phyloP scores from a whole-genome alignment of 2,329 filamentous ascomycete species.

The Aspergillus bombycis region DNA sequence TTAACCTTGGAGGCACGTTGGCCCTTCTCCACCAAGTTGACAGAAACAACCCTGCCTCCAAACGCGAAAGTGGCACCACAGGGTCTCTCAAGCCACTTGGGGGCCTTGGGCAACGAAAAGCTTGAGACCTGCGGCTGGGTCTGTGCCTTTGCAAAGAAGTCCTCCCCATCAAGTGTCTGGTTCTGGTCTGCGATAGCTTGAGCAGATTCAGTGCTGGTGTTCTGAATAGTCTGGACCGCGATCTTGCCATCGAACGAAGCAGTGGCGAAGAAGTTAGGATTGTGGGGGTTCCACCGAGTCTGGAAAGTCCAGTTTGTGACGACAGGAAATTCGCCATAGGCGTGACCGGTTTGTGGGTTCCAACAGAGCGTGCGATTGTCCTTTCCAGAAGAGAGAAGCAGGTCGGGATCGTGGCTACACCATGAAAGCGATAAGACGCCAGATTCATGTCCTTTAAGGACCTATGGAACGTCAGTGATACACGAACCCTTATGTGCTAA shows the following conservation, averaged over 20 bases:
- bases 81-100: constrained; percentile 87
- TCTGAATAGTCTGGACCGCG: constrained; percentile 88
- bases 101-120: constrained; percentile 83
- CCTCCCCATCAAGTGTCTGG: constrained; percentile 79
- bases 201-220: constrained; percentile 74
- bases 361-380: constrained; percentile 94
- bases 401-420: constrained; percentile 87
- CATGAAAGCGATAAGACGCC: constrained; percentile 92
- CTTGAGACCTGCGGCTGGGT: constrained; percentile 86
- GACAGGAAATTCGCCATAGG: constrained; percentile 89
- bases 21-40: constrained; percentile 60
- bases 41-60: constrained; percentile 88
- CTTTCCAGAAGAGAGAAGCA: constrained; percentile 91
- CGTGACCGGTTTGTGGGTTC: constrained; percentile 90
- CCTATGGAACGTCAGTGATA: constrained; percentile 50
- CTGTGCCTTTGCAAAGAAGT: constrained; percentile 95
- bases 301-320: constrained; percentile 99
- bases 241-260: constrained; percentile 98
- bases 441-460: constrained; percentile 87
- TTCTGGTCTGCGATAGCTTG: constrained; percentile 66
- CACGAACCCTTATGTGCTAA: background rate
- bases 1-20: constrained; percentile 75
- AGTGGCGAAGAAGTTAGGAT: constrained; percentile 89
- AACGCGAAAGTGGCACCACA: constrained; percentile 91
- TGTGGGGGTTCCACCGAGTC: constrained; percentile 89